Evolutionary conservation across 345 rosid genomes (phyloP).

Genomic region (Eucalyptus globulus): DNA sequence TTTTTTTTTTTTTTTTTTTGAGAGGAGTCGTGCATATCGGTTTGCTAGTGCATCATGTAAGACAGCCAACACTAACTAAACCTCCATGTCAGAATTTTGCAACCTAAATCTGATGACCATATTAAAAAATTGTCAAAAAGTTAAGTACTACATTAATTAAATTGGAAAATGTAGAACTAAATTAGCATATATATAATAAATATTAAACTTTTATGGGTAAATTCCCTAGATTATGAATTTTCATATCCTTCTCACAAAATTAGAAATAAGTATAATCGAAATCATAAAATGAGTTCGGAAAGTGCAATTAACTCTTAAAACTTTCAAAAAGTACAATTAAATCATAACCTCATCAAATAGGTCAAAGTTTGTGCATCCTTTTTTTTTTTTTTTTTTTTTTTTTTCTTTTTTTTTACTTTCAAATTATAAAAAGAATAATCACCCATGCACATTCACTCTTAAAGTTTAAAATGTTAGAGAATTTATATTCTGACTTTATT

Average conservation of each 20-base stretch:
- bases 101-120: background rate
- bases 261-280: background rate
- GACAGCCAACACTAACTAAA: background rate
- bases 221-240: background rate
- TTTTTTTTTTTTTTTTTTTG: too few species aligned
- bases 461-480: too few species aligned
- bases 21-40: too few species aligned
- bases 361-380: background rate
- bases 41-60: background rate
- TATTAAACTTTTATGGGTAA: background rate
- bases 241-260: background rate
- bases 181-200: background rate
- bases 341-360: background rate
- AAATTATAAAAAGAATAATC: too few species aligned
- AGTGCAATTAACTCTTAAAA: background rate
- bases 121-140: background rate
- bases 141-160: background rate
- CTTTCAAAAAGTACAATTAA: too few species aligned
- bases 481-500: too few species aligned
- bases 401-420: too few species aligned
- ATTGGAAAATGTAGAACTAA: background rate
- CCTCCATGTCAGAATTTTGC: background rate
- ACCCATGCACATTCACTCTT: too few species aligned
- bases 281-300: background rate
- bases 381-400: accelerated